These are phyloP conservation scores for Neotropicomus parvogracilis DNA, from an alignment of 1,284 basidiomycete species.

Conservation along the genomic window DNA sequence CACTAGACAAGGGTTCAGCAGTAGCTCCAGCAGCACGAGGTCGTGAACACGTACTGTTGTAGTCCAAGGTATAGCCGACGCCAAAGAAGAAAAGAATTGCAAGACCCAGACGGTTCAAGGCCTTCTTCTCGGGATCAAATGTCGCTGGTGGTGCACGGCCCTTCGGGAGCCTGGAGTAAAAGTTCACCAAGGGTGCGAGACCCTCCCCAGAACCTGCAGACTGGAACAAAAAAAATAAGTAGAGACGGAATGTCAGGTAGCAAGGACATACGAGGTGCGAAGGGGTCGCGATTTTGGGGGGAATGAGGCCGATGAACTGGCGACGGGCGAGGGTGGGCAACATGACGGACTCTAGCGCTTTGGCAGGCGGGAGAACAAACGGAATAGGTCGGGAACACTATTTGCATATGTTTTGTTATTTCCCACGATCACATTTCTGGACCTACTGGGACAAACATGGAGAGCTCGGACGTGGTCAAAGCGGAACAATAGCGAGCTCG, in stretches of 20 bases:
- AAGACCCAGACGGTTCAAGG: conserved; percentile 70
- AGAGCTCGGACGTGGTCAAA: conserved; percentile 3
- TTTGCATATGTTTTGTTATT: conserved; percentile 22
- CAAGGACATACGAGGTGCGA: conserved; percentile 67
- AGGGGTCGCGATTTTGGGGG: conserved; percentile 93
- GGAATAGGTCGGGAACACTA: conserved; percentile 21
- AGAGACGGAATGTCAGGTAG: rapidly evolving
- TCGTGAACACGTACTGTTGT: conserved; percentile 69
- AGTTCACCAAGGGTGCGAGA: conserved; percentile 83
- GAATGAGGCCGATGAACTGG: conserved; percentile 78
- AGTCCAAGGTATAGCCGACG: conserved; percentile 87
- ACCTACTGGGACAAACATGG: conserved; percentile 13
- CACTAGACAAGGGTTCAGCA: conserved; percentile 44
- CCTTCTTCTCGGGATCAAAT: conserved; percentile 80
- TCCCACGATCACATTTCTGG: conserved; percentile 23
- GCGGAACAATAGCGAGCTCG: conserved; percentile 18
- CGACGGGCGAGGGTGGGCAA: conserved; percentile 80
- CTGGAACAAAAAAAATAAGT: conserved; percentile 34
- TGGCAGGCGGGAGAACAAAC: conserved; percentile 1
- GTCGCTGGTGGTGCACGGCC: conserved; percentile 63
- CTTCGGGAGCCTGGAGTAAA: conserved; percentile 92
- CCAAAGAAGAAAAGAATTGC: conserved; percentile 75
- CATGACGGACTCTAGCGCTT: conserved; percentile 46
- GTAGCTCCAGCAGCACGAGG: conserved; percentile 1
- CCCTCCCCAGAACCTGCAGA: conserved; percentile 77